phyloP scores from a whole-genome alignment of 2,329 filamentous ascomycete genomes.

The Purpureocillium lavendulum region DNA sequence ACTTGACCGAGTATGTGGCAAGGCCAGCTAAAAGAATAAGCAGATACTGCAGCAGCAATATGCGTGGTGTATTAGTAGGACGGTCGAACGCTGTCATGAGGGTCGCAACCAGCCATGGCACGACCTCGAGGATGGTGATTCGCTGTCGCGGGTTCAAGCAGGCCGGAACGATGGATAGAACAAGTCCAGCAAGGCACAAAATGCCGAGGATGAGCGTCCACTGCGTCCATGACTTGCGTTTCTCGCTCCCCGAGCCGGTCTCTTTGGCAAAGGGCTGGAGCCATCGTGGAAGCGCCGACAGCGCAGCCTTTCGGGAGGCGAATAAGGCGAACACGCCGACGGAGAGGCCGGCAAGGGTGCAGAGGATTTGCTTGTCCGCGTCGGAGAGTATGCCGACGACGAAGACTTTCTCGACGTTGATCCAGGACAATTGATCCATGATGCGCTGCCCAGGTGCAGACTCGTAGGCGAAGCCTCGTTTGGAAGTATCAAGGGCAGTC shows the following conservation, averaged over 20 bases:
- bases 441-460: too few relatives aligned
- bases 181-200: slow-evolving; percentile 24
- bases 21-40: slow-evolving; percentile 22
- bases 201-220: slow-evolving; percentile 28
- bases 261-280: slow-evolving; percentile 35
- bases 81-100: slow-evolving; percentile 28
- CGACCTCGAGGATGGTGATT: slow-evolving; percentile 21
- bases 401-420: neutral
- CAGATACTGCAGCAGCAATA: slow-evolving; percentile 29
- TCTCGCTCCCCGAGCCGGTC: slow-evolving; percentile 12
- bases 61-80: slow-evolving; percentile 32
- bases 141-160: slow-evolving; percentile 17
- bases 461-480: neutral
- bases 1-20: slow-evolving; percentile 19
- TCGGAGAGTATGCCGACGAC: neutral
- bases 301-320: slow-evolving; percentile 5
- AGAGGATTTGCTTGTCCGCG: slow-evolving; percentile 10
- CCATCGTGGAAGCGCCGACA: slow-evolving; percentile 26
- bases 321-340: slow-evolving; percentile 20
- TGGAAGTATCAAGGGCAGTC: neutral
- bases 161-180: slow-evolving; percentile 20
- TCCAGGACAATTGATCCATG: neutral
- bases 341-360: slow-evolving; percentile 15
- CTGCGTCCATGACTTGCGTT: slow-evolving; percentile 25
- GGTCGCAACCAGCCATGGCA: slow-evolving; percentile 29